Percentiles rank a stretch among this genome's conserved stretches.
Conservation (phyloP, 768 basidiomycete species). For the Dacryopinax primogenitus region DNA sequence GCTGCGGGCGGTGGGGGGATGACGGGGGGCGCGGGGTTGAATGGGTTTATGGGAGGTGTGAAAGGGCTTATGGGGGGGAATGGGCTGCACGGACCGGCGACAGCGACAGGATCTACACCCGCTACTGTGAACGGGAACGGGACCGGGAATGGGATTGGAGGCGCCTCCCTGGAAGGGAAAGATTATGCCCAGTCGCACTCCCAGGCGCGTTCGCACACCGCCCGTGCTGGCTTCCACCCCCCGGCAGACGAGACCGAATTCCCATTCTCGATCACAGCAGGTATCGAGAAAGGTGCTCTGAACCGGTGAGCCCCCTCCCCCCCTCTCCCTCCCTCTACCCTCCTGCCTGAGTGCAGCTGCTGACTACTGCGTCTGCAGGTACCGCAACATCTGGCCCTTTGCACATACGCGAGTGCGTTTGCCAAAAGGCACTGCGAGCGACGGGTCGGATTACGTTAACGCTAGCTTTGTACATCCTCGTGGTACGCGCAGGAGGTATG, state of each 20-base stretch:
- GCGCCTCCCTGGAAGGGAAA: no score
- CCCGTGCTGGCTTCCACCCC: background rate
- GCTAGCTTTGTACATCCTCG: conserved; percentile 86
- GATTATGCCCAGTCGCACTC: no score
- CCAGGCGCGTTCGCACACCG: background rate
- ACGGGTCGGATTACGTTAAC: conserved; percentile 84
- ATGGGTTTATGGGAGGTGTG: no score
- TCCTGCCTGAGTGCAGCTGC: background rate
- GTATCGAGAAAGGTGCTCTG: conserved; percentile 86
- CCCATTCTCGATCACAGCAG: conserved; percentile 90
- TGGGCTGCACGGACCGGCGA: no score
- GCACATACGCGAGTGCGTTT: conserved; percentile 85
- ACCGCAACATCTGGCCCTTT: conserved; percentile 95
- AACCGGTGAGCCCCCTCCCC: conserved; percentile 48
- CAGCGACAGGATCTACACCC: no score
- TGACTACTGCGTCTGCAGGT: conserved; percentile 35
- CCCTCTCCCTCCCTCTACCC: background rate
- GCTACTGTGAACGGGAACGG: no score
- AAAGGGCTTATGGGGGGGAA: no score
- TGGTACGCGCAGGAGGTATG: conserved; percentile 69
- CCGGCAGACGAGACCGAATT: conserved; percentile 32
- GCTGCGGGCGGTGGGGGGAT: no score
- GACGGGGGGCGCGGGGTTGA: no score
- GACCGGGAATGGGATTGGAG: no score
- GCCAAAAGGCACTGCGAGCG: conserved; percentile 25